These are phyloP conservation scores for Musa acuminata DNA, from an alignment of 176 grass and related monocot species.

Conservation along the genomic window DNA sequence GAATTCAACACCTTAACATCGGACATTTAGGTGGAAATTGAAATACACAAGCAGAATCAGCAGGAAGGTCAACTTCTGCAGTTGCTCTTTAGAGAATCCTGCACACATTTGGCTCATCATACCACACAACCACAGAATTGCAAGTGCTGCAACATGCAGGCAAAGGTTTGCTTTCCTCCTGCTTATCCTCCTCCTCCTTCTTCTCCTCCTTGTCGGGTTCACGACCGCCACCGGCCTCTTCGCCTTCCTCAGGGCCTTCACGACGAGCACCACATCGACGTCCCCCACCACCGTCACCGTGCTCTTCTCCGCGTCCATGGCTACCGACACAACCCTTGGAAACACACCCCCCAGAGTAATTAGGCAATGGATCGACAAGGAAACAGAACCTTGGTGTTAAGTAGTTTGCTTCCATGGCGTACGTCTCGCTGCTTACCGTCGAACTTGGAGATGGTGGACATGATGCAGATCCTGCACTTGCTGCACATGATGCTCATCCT, in stretches of 20 bases:
- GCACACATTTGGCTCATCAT: not conserved
- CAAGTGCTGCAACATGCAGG: not conserved
- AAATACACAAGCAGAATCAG: too few species aligned
- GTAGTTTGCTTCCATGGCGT: not conserved
- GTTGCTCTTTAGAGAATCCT: not conserved
- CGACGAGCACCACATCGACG: not conserved
- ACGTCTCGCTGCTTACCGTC: not conserved
- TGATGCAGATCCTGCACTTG: conserved; percentile 1
- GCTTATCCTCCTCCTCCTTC: not conserved
- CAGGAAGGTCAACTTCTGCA: too few species aligned
- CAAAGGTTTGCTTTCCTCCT: not conserved
- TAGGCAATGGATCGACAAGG: too few species aligned
- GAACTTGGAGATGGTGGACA: not conserved
- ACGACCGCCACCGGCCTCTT: not conserved
- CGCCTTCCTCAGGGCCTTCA: conserved; percentile 4
- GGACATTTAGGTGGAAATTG: too few species aligned
- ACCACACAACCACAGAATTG: not conserved
- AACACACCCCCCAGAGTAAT: not conserved
- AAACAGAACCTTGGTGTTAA: not conserved
- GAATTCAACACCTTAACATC: too few species aligned
- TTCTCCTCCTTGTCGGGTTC: not conserved
- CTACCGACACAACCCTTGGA: not conserved
- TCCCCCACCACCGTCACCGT: conserved; percentile 1
- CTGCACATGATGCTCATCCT: not conserved
- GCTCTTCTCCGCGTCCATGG: not conserved